These are phyloP conservation scores for Ceriops decandra DNA, from an alignment of 345 rosid genomes.

Conservation along the genomic window DNA sequence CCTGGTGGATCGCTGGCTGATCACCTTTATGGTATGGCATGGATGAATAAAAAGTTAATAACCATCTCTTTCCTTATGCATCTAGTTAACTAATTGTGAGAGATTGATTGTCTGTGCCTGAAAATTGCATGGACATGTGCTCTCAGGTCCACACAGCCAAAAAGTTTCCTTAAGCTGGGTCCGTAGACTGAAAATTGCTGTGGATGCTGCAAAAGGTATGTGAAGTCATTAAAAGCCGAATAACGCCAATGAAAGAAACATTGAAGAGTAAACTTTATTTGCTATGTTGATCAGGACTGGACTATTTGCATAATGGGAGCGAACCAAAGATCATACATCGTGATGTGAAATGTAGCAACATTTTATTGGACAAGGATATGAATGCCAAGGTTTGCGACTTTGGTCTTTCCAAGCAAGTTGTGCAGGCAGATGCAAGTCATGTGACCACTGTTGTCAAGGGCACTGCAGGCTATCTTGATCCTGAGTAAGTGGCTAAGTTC, in stretches of 20 bases:
- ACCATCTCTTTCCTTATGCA: not conserved
- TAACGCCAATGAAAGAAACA: too few species aligned
- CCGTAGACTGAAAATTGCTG: constrained; percentile 81
- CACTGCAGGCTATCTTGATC: constrained; percentile 94
- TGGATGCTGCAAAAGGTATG: constrained; percentile 91
- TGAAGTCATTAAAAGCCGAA: not conserved
- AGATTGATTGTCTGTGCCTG: not conserved
- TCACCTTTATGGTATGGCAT: constrained; percentile 62
- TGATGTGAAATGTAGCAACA: constrained; percentile 83
- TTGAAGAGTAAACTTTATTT: not conserved
- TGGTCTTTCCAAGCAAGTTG: constrained; percentile 73
- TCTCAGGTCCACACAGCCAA: constrained; percentile 53
- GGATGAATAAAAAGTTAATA: not conserved
- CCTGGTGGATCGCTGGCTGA: constrained; percentile 85
- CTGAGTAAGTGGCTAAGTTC: constrained; percentile 49
- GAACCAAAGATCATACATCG: constrained; percentile 86
- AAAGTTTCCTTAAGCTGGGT: constrained; percentile 73
- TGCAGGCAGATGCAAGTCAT: constrained; percentile 72
- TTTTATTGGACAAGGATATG: constrained; percentile 76
- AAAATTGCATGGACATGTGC: not conserved
- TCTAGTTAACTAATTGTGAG: not conserved
- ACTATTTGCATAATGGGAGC: constrained; percentile 85
- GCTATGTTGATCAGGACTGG: constrained; percentile 52
- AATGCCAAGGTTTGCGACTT: constrained; percentile 77
- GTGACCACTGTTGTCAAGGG: constrained; percentile 89